A percentile compares a stretch with the other conserved stretches of the same genome.
These are phyloP conservation scores for Lasiosphaeris hirsuta DNA, from an alignment of 495 filamentous ascomycete genomes.

Conservation along the genomic window DNA sequence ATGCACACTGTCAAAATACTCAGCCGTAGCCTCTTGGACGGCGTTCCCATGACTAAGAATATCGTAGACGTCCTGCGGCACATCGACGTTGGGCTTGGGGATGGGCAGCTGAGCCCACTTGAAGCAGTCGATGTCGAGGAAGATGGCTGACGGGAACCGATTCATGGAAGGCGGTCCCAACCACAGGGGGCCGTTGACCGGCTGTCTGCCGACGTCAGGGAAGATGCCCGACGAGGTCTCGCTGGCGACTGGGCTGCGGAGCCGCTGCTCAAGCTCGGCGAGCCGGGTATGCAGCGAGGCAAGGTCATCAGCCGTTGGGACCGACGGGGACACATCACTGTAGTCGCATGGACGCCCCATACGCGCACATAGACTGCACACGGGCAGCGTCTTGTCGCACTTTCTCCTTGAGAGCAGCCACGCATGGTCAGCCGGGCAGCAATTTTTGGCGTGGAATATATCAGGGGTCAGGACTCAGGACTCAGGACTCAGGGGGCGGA, in stretches of 20 bases:
- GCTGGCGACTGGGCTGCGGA: constrained; percentile 20
- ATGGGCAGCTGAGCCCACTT: constrained; percentile 29
- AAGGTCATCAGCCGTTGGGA: constrained; percentile 41
- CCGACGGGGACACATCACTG: constrained; percentile 23
- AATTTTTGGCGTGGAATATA: not conserved
- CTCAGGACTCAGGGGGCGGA: too few species aligned
- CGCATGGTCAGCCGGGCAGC: not conserved
- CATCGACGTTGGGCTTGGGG: constrained; percentile 26
- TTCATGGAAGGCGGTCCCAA: not conserved
- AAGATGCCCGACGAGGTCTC: not conserved
- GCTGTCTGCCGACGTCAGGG: not conserved
- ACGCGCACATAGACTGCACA: constrained; percentile 39
- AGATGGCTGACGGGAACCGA: constrained; percentile 25
- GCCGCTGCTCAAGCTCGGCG: constrained; percentile 36
- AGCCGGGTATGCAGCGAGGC: constrained; percentile 35
- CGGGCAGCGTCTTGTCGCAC: constrained; percentile 47
- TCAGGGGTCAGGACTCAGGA: too few species aligned
- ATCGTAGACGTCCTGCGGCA: constrained; percentile 36
- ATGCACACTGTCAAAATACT: constrained; percentile 38
- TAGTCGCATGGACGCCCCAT: constrained; percentile 45
- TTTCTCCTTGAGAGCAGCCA: constrained; percentile 28
- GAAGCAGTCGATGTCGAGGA: constrained; percentile 38
- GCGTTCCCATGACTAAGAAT: constrained; percentile 26
- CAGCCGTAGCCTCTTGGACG: constrained; percentile 28
- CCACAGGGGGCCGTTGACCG: constrained; percentile 9